Evolutionary conservation across 768 basidiomycete species (phyloP), one percentile per base, ranked within the genome.

Genomic region (Suillus discolor): DNA sequence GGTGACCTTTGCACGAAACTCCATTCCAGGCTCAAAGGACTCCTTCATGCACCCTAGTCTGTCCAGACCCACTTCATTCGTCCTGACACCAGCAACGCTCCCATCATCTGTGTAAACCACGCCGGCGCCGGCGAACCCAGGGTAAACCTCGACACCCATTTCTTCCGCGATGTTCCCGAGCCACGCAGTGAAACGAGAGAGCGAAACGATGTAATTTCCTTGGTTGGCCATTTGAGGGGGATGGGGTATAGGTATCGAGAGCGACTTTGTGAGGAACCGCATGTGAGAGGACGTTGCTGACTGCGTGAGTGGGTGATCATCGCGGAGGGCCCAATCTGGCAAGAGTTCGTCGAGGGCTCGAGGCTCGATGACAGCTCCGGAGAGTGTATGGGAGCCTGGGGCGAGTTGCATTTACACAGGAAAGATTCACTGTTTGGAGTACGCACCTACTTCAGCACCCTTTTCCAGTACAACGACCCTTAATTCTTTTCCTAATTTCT

Each of bases 161-260:
- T 84, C 87, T 68, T 98, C 96, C 0, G 97, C 97, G 38, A 97
- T 85, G 62, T 83, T 78, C 3, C 88, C 93, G 1, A 99, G 85
- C 96, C 97, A 99, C 5, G 92, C 86, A 0, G 94, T 91, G 67
- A 98, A 89, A 41, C 86, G 88, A 1, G 94, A 96, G 38, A 99
- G 87, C 2, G 95, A 97, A 47, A 93, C 80, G 73, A 99, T 89
- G 76, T 94, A 98, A 79, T 98, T 99, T 57, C 96, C 91, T 36
- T 90, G 85, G 82, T 97, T 97, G 72, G 83, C 81, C 97, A 99
- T 99, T 77, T 98, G 96, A 0, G 97, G 96, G 4, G 97, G 97
- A 74, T 98, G 96, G 0, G 95, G 97, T 57, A 98, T 87, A 15
- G 94, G 94, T 67, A 96, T 79, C 15, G 91, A 85, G 62, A 74